Conservation (phyloP, 164 flowering plant genomes). For the Buxus sempervirens region DNA sequence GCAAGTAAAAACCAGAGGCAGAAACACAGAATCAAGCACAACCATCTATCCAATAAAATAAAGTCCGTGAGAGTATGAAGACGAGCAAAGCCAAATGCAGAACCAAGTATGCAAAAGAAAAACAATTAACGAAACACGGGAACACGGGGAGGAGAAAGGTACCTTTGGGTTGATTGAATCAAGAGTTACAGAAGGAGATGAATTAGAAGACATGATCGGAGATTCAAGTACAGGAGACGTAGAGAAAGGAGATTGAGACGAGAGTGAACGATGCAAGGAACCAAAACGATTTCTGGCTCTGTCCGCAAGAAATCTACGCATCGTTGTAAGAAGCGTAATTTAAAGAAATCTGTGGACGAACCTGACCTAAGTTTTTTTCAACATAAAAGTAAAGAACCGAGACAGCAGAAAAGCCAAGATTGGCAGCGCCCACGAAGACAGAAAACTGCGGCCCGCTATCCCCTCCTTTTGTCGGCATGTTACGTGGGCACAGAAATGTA, state of each 20-base stretch:
- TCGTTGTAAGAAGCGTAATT: slow-evolving; percentile 4
- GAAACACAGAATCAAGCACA: no score
- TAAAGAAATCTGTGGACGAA: background rate
- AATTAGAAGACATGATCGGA: slow-evolving; percentile 22
- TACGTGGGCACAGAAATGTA: no score
- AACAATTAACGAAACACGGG: no score
- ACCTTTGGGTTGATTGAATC: slow-evolving; percentile 74
- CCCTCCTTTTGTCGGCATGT: no score
- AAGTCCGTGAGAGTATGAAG: no score
- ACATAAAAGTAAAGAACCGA: no score
- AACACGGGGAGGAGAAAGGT: background rate
- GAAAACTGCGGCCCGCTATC: no score
- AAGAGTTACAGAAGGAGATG: slow-evolving; percentile 40
- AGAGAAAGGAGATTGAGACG: slow-evolving; percentile 9
- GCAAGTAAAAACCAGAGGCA: no score
- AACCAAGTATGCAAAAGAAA: background rate
- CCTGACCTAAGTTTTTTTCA: background rate
- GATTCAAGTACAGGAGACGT: slow-evolving; percentile 14
- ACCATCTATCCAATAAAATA: no score
- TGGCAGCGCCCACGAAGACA: no score
- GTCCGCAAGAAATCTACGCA: slow-evolving; percentile 54
- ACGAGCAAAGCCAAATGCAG: background rate
- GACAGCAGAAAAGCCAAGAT: no score
- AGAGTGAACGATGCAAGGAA: slow-evolving; percentile 2
- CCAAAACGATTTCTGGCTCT: slow-evolving; percentile 17